Percentiles rank a stretch among this genome's conserved stretches.
These are phyloP conservation scores for Arabis alpina DNA, from an alignment of 345 rosid genomes.

Conservation along the genomic window DNA sequence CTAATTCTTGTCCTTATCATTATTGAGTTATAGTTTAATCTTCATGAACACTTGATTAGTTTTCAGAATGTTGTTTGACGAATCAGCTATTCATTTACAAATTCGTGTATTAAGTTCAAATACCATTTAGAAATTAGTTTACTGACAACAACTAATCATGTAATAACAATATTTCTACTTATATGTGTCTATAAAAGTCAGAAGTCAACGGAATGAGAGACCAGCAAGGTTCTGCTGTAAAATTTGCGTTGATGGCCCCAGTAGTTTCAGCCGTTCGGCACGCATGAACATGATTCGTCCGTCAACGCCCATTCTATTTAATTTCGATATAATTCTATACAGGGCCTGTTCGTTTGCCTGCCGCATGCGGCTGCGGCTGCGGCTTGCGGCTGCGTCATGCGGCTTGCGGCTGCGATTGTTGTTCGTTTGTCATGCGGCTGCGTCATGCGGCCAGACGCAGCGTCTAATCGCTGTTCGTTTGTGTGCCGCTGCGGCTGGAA, in stretches of 20 bases:
- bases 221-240: constrained; percentile 23
- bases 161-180: neutral
- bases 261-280: constrained; percentile 39
- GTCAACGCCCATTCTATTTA: constrained; percentile 23
- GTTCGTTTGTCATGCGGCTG: no score
- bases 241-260: constrained; percentile 27
- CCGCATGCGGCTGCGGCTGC: no score
- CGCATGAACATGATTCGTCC: constrained; percentile 38
- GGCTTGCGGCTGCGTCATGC: no score
- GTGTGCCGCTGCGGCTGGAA: no score
- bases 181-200: neutral
- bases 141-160: neutral
- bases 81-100: neutral
- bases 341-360: no score
- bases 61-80: neutral
- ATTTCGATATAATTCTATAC: neutral
- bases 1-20: constrained; percentile 1
- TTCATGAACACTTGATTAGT: neutral
- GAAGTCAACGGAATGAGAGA: constrained; percentile 35
- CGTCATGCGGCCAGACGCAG: no score
- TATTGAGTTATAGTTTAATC: neutral
- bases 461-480: no score
- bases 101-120: neutral
- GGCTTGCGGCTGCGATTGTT: no score
- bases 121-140: neutral